Evolutionary conservation across 768 basidiomycete genomes (phyloP), one percentile per base, ranked within the genome.

Genomic region (Leccinum subtestaceum): DNA sequence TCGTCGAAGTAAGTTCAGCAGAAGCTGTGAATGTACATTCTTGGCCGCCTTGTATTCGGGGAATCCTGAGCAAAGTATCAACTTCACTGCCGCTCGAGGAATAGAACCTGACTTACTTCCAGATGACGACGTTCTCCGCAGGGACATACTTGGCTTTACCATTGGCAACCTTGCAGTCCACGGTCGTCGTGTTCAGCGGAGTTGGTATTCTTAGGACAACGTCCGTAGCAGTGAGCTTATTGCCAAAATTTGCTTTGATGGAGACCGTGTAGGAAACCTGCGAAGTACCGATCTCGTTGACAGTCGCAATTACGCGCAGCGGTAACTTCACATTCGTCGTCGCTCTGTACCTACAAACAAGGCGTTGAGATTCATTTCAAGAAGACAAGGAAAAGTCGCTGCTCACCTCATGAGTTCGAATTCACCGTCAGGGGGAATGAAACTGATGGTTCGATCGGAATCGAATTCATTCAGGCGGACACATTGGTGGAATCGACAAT

Each of bases 81-180:
- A 54, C 34, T 32, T 55, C 40, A 9, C 27, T 21, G n/a, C 15
- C 52, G 17, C 52, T 25, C 65, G 48, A 45, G 45, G 15, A 46
- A 48, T 60, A 25, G 34, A 27, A 10, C 47, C 4, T 4, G 17
- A 81, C 96, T 67, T 72, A 97, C 97, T 98, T 98, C 97, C 97
- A 99, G 5, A 98, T 81, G 50, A 98, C 90, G 29, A 96, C 84
- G 63, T 99, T 99, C 75, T 99, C 97, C 0, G 84, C 92, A 2
- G 97, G 96, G 4, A 89, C 89, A 67, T 98, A 99, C 73, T 99
- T 99, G 3, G 95, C 97, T 77, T 99, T 99, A 1, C 97, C 97
- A 38, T 81, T 84, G 1, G 86, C 85, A 2, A 91, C 93, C 71
- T 98, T 97, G 74, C 92, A 94, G 55, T 96, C 93, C 5, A 94